Evolutionary conservation across 108 stramenopile species (phyloP).

Genomic region (Seminavis robusta): DNA sequence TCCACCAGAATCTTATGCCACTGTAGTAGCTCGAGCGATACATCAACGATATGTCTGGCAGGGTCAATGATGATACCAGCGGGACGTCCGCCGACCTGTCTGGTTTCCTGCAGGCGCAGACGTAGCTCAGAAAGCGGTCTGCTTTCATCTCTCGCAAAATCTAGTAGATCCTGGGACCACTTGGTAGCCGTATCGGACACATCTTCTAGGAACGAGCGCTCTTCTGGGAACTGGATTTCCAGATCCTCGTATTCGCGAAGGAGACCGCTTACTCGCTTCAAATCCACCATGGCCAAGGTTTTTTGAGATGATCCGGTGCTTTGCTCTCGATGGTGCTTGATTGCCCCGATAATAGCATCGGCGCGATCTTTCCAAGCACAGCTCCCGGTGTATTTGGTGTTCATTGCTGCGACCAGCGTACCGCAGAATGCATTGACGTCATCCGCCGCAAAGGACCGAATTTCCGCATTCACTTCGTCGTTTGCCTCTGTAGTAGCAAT

Average conservation of each 20-base stretch:
- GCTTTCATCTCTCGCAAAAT: neutral
- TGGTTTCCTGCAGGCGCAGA: conserved; percentile 4
- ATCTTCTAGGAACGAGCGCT: conserved; percentile 19
- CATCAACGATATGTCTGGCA: conserved; percentile 34
- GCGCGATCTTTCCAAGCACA: conserved; percentile 41
- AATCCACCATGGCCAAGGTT: conserved; percentile 40
- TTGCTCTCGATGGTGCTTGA: too few relatives aligned
- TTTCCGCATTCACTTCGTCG: conserved; percentile 37
- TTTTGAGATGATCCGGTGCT: too few relatives aligned
- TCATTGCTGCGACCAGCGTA: neutral
- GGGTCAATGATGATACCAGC: conserved; percentile 68
- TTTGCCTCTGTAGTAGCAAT: conserved; percentile 22
- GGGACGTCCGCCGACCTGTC: conserved; percentile 33
- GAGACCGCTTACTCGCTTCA: conserved; percentile 38
- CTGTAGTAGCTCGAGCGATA: conserved; percentile 39
- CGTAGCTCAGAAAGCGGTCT: conserved; percentile 18
- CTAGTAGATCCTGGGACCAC: conserved; percentile 39
- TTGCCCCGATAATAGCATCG: conserved; percentile 20
- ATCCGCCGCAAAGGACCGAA: conserved; percentile 43
- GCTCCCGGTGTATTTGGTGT: conserved; percentile 6
- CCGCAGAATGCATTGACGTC: conserved; percentile 15
- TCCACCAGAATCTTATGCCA: conserved; percentile 52
- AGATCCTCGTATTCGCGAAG: conserved; percentile 31
- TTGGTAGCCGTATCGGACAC: conserved; percentile 31
- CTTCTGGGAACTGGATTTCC: conserved; percentile 32